These are phyloP conservation scores for Teunomyces tritomae DNA, from an alignment of 805 yeast genomes.

Conservation along the genomic window DNA sequence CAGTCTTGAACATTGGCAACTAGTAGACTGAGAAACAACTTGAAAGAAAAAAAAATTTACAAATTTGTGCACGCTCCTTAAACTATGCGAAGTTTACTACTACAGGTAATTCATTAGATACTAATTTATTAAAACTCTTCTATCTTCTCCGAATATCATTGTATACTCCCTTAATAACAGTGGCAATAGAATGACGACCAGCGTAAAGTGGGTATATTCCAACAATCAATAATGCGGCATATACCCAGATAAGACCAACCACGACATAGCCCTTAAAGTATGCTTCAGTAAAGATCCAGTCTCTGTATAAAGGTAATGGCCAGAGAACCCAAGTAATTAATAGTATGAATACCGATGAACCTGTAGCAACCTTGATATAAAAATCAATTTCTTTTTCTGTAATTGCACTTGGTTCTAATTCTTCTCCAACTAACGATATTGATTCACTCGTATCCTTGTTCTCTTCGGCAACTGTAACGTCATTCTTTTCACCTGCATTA, in stretches of 20 bases:
- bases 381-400: constrained; percentile 1
- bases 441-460: background rate
- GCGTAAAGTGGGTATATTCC: constrained; percentile 33
- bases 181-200: constrained; percentile 29
- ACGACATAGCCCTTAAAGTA: constrained; percentile 40
- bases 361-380: constrained; percentile 27
- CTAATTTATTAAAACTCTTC: background rate
- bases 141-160: constrained; percentile 10
- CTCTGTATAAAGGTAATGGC: constrained; percentile 44
- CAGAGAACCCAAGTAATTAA: constrained; percentile 38
- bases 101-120: too few relatives aligned
- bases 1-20: background rate
- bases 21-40: background rate
- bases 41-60: background rate
- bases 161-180: constrained; percentile 19
- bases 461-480: background rate
- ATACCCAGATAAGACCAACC: constrained; percentile 39
- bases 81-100: too few relatives aligned
- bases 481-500: background rate
- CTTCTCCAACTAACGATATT: background rate
- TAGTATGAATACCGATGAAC: constrained; percentile 22
- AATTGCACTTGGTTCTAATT: background rate
- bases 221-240: constrained; percentile 30
- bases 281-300: constrained; percentile 35
- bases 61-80: background rate